These are phyloP conservation scores for Plasmodium falciparum DNA, from an alignment of 169 alveolate genomes.

Conservation along the genomic window DNA sequence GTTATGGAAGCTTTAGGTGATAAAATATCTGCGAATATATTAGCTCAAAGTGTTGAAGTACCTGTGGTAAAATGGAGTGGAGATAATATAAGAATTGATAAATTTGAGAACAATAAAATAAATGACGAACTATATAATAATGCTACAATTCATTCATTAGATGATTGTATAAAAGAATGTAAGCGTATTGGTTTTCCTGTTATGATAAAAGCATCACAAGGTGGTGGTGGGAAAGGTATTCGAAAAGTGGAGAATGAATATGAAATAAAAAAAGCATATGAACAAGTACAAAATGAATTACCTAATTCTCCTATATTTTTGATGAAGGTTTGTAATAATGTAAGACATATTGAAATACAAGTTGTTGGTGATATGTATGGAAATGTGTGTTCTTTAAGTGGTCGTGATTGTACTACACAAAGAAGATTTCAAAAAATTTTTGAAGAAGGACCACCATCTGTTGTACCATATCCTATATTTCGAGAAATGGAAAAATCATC, in stretches of 20 bases:
- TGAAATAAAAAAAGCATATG: slow-evolving; percentile 82
- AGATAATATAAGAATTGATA: slow-evolving; percentile 78
- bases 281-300: slow-evolving; percentile 84
- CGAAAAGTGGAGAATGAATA: slow-evolving; percentile 84
- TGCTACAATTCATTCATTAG: slow-evolving; percentile 82
- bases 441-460: slow-evolving; percentile 93
- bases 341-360: slow-evolving; percentile 93
- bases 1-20: slow-evolving; percentile 95
- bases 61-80: slow-evolving; percentile 95
- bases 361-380: slow-evolving; percentile 93
- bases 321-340: slow-evolving; percentile 85
- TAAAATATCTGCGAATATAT: slow-evolving; percentile 92
- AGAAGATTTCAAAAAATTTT: slow-evolving; percentile 94
- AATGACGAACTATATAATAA: slow-evolving; percentile 49
- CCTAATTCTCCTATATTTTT: slow-evolving; percentile 86
- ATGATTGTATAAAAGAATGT: slow-evolving; percentile 88
- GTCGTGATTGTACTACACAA: slow-evolving; percentile 95
- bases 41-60: slow-evolving; percentile 94
- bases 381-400: slow-evolving; percentile 90
- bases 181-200: slow-evolving; percentile 95
- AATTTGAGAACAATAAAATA: slow-evolving; percentile 42
- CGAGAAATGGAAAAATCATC: slow-evolving; percentile 92
- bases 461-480: slow-evolving; percentile 87
- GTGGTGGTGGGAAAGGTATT: slow-evolving; percentile 98
- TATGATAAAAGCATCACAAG: slow-evolving; percentile 96